phyloP scores from a whole-genome alignment of 129 eudicot genomes.

The Scalesia atractyloides region DNA sequence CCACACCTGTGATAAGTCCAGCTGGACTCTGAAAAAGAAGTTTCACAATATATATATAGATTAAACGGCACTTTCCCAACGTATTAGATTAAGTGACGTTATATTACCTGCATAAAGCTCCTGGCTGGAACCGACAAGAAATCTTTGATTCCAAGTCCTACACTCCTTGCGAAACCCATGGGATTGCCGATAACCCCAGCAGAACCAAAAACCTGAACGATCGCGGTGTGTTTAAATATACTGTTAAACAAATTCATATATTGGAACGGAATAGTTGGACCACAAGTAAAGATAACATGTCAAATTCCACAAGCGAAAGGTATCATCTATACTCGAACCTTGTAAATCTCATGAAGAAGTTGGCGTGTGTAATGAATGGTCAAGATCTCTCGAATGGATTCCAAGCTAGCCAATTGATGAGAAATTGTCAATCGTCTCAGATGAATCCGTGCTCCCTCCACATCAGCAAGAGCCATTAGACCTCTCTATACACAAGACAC shows the following conservation, averaged over 20 bases:
- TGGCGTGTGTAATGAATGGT: constrained; percentile 80
- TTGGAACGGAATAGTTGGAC: neutral
- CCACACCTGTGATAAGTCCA: constrained; percentile 85
- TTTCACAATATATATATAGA: neutral
- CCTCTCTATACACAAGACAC: constrained; percentile 67
- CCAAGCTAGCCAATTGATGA: constrained; percentile 97
- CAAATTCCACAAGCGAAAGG: constrained; percentile 12
- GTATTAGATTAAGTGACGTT: neutral
- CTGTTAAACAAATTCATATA: neutral
- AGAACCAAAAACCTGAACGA: constrained; percentile 88
- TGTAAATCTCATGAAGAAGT: constrained; percentile 94
- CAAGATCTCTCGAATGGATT: constrained; percentile 84
- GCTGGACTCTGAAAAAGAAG: constrained; percentile 67
- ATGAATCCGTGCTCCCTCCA: constrained; percentile 89
- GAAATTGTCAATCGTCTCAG: constrained; percentile 67
- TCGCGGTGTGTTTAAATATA: neutral
- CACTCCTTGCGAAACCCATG: constrained; percentile 91
- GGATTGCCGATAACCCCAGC: constrained; percentile 99
- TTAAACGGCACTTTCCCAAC: constrained; percentile 2
- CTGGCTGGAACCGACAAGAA: constrained; percentile 89
- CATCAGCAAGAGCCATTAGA: constrained; percentile 94
- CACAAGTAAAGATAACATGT: neutral
- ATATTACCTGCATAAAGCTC: constrained; percentile 69
- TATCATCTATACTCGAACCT: constrained; percentile 54
- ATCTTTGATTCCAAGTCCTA: constrained; percentile 88